Evolutionary conservation across 768 basidiomycete species (phyloP).

Genomic region (Mycena olivaceomarginata): DNA sequence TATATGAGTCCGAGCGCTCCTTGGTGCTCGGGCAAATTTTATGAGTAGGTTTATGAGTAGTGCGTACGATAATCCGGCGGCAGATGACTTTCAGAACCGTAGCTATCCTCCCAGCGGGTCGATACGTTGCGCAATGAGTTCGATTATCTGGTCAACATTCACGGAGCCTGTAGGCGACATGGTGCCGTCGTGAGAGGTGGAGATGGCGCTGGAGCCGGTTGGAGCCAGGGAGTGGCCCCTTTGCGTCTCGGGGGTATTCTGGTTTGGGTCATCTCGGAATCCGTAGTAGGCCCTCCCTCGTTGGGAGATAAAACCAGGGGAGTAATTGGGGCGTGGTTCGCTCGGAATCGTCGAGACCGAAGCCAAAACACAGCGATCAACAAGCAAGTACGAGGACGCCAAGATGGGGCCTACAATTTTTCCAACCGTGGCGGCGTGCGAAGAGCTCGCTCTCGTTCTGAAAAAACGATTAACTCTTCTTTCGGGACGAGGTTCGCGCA

Average conservation of each 20-base stretch:
- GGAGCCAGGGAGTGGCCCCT: not conserved
- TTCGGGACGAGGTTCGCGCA: too few relatives aligned
- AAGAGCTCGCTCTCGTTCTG: not conserved
- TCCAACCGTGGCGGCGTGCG: slow-evolving; percentile 4
- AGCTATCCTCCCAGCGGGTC: slow-evolving; percentile 27
- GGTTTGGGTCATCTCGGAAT: slow-evolving; percentile 10
- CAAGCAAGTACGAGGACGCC: not conserved
- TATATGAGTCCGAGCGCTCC: not conserved
- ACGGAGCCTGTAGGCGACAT: not conserved
- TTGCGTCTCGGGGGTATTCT: not conserved
- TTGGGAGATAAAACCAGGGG: slow-evolving; percentile 2
- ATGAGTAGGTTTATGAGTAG: not conserved
- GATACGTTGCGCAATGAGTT: slow-evolving; percentile 37
- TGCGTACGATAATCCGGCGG: slow-evolving; percentile 30
- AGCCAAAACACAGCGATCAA: not conserved
- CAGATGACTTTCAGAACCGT: not conserved
- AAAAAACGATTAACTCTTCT: not conserved
- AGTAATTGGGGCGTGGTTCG: not conserved
- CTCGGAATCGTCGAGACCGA: slow-evolving; percentile 11
- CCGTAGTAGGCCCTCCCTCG: not conserved
- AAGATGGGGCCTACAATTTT: slow-evolving; percentile 29
- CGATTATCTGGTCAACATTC: slow-evolving; percentile 32
- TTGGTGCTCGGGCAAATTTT: too few relatives aligned
- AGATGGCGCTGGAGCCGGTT: not conserved
- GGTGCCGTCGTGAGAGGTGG: not conserved